Conservation (phyloP, 2,329 filamentous ascomycete species). For the Monilinia vaccinii-corymbosi region DNA sequence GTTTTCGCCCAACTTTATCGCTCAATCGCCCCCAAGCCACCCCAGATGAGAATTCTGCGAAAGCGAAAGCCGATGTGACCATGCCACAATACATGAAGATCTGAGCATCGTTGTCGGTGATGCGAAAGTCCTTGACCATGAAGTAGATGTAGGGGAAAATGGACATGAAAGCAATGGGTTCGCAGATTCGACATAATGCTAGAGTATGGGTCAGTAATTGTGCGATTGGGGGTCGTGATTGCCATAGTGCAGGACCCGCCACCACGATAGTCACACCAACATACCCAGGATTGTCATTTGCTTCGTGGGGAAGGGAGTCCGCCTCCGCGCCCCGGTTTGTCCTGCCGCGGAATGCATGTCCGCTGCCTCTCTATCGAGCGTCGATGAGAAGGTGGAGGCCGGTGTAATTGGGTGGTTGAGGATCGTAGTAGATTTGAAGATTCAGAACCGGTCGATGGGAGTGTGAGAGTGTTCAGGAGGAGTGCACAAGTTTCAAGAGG, state of each 20-base stretch:
- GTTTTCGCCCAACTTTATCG: conserved; percentile 86
- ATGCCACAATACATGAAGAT: conserved; percentile 91
- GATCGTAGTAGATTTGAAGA: neutral
- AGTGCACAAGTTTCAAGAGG: neutral
- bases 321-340: conserved; percentile 27
- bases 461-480: neutral
- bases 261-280: conserved; percentile 17
- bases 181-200: conserved; percentile 93
- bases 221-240: neutral
- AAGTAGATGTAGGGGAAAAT: conserved; percentile 98
- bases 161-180: conserved; percentile 98
- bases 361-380: conserved; percentile 9
- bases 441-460: neutral
- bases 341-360: conserved; percentile 20
- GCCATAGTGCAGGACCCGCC: neutral
- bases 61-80: conserved; percentile 92
- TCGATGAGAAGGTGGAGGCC: conserved; percentile 5
- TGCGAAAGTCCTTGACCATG: conserved; percentile 88
- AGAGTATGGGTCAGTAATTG: neutral
- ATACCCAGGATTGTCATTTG: conserved; percentile 47
- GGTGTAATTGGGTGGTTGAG: neutral
- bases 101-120: conserved; percentile 67
- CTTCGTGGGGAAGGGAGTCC: conserved; percentile 32
- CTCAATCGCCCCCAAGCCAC: conserved; percentile 90
- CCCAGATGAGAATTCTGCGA: conserved; percentile 89